A percentile compares a stretch with the other conserved stretches of the same genome.
Conservation (phyloP, 495 filamentous ascomycete species). For the Talaromyces ruber region DNA sequence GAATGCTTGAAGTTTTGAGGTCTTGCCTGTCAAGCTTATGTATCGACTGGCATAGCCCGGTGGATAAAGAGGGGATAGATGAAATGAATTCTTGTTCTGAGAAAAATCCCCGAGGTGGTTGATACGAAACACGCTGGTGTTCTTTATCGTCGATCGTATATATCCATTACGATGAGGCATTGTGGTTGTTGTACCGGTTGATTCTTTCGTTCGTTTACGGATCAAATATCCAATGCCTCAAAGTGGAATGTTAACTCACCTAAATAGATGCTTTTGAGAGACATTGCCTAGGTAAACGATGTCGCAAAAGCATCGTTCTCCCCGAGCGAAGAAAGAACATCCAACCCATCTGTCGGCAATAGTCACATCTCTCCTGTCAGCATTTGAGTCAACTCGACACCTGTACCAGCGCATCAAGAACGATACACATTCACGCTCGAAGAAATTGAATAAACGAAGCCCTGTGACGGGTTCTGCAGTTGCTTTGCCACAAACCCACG, state of each 20-base stretch:
- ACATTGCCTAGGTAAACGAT: no score
- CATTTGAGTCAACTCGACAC: slow-evolving; percentile 1
- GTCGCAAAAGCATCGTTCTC: not conserved
- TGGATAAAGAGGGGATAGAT: no score
- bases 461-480: not conserved
- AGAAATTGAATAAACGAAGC: not conserved
- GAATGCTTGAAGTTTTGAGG: not conserved
- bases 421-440: not conserved
- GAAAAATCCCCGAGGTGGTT: no score
- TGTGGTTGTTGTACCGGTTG: no score
- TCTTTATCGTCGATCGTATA: no score
- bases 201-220: no score
- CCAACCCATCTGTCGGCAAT: not conserved
- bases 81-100: not conserved
- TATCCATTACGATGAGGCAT: no score
- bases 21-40: not conserved
- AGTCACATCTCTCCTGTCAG: not conserved
- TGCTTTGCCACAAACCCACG: not conserved
- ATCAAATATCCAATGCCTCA: no score
- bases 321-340: not conserved
- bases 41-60: no score
- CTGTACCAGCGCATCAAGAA: not conserved
- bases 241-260: no score
- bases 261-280: no score
- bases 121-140: no score